Evolutionary conservation across 345 rosid species (phyloP), one percentile per base, ranked within the genome.

Genomic region (Hibiscus tridactylites): DNA sequence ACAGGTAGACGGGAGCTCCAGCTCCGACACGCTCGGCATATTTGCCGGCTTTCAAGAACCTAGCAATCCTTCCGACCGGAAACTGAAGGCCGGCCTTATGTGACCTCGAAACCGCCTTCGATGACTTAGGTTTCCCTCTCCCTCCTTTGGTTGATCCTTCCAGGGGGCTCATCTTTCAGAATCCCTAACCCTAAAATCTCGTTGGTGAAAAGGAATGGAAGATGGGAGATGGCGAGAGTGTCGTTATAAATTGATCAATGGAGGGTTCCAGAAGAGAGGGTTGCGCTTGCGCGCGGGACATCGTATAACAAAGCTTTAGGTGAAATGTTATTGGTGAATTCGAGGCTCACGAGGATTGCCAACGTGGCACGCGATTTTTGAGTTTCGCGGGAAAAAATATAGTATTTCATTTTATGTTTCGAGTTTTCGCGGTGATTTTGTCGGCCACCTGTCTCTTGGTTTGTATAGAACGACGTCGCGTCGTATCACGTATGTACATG

Each of bases 21-120:
- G 93, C 93, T 1, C 96, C 91, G 1, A 88, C 96, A 1, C 96
- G 91, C 76, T 90, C 96, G 1, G 93, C 91, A 52, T 90, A 88
- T 72, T 88, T 90, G 49, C 96, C 96, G 0, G 91, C 88, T 75
- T 90, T 90, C 57, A 90, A 79, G 71, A 90, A 90, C 75, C 91
- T 80, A 0, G 93, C 96, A 71, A 90, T 88, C 50, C 96, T 84
- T 0, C 96, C 96, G 0, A 90, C 93, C 0, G 96, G 96, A 13
- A 90, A 90, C 82, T 90, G 96, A n/a, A 90, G 76, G 0, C 96
- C 96, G 7, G 96, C 96, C 83, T 90, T 90, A 0, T 75, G 81
- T 16, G 96, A 90, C 28, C 96, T 68, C 4, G 93, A 86, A 5
- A 87, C 91, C 6, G 93, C 83, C 71, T 88, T 88, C 8, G 91